Evolutionary conservation across 768 basidiomycete species (phyloP).

Genomic region (Boletus coccyginus): DNA sequence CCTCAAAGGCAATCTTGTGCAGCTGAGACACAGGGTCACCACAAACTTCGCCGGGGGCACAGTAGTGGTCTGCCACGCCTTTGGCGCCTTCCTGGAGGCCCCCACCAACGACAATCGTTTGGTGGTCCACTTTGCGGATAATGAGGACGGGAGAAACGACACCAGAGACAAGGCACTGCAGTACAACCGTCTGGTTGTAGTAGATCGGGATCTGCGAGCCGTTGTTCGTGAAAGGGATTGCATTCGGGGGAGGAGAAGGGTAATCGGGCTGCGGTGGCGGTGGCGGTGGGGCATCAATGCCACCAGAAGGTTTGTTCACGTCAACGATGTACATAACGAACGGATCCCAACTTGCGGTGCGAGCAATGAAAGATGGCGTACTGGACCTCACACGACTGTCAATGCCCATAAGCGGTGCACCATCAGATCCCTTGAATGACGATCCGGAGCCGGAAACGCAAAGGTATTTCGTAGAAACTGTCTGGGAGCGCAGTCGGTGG

Average conservation of each 20-base stretch:
- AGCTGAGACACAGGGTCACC: conserved; percentile 95
- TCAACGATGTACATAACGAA: conserved; percentile 99
- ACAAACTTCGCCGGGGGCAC: conserved; percentile 80
- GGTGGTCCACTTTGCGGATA: conserved; percentile 91
- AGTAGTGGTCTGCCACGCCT: conserved; percentile 80
- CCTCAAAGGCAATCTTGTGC: conserved; percentile 94
- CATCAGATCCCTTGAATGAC: conserved; percentile 92
- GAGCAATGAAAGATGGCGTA: conserved; percentile 84
- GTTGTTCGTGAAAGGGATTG: conserved; percentile 80
- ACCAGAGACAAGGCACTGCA: conserved; percentile 93
- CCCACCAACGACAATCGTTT: conserved; percentile 86
- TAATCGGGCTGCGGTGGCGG: conserved; percentile 86
- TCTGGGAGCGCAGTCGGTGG: conserved; percentile 94
- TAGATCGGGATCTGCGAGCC: conserved; percentile 87
- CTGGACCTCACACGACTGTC: conserved; percentile 67
- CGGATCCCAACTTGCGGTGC: conserved; percentile 90
- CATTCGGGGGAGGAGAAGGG: conserved; percentile 89
- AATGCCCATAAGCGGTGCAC: conserved; percentile 78
- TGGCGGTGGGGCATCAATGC: conserved; percentile 73
- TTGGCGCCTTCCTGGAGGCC: conserved; percentile 88
- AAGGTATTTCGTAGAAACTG: conserved; percentile 93
- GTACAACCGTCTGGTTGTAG: conserved; percentile 94
- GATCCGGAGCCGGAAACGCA: conserved; percentile 93
- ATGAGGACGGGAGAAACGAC: conserved; percentile 92
- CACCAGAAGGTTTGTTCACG: conserved; percentile 77